These are phyloP conservation scores for Xylaria hypoxylon DNA, from an alignment of 2,329 filamentous ascomycete genomes.

Conservation along the genomic window DNA sequence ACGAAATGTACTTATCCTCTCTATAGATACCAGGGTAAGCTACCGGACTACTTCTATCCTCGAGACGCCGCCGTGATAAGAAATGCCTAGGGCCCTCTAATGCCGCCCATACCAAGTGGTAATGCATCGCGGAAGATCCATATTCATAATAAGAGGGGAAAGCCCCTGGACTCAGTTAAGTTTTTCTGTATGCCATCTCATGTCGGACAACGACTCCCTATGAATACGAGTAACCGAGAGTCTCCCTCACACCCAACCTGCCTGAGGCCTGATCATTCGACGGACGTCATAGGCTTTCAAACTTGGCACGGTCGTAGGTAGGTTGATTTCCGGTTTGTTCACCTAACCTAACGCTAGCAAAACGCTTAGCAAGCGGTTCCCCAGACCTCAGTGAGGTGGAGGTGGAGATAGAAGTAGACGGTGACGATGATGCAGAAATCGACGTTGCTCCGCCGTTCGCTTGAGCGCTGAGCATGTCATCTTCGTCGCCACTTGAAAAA, in stretches of 20 bases:
- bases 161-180: neutral
- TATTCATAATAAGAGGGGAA: neutral
- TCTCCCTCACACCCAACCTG: neutral
- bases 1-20: slow-evolving; percentile 14
- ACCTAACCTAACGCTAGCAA: slow-evolving; percentile 55
- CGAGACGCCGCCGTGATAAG: slow-evolving; percentile 2
- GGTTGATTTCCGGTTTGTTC: slow-evolving; percentile 48
- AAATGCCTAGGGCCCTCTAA: slow-evolving; percentile 2
- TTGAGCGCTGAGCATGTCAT: slow-evolving; percentile 40
- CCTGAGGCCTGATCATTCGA: neutral
- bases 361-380: slow-evolving; percentile 54
- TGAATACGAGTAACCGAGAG: neutral
- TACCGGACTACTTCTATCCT: slow-evolving; percentile 11
- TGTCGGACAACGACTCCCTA: slow-evolving; percentile 1
- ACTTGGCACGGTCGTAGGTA: slow-evolving; percentile 49
- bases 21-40: slow-evolving; percentile 15
- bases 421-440: slow-evolving; percentile 33
- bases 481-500: slow-evolving; percentile 54
- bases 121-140: slow-evolving; percentile 1
- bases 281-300: slow-evolving; percentile 41
- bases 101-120: neutral
- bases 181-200: neutral
- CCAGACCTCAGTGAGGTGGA: slow-evolving; percentile 41
- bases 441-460: slow-evolving; percentile 39
- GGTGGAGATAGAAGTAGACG: slow-evolving; percentile 26